phyloP scores from a whole-genome alignment of 139 green algal species.

The Chlamydomonas asymmetrica region DNA sequence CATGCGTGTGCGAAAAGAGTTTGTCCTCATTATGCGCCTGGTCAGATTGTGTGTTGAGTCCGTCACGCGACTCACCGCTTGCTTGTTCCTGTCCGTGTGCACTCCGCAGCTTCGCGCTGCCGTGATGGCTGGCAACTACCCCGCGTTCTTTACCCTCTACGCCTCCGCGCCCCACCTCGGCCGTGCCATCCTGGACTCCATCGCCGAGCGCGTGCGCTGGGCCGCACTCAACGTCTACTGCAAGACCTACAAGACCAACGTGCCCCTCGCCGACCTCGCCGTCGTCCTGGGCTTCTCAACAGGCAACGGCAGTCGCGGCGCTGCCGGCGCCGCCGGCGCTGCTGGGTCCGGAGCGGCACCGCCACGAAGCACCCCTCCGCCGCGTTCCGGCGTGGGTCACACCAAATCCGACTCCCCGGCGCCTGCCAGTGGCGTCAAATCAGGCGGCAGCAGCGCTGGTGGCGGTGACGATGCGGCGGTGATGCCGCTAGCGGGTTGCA shows the following conservation, averaged over 20 bases:
- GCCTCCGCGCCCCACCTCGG: slow-evolving; percentile 59
- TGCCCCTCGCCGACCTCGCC: slow-evolving; percentile 60
- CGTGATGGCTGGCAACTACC: slow-evolving; percentile 35
- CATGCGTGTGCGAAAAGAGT: too few species aligned
- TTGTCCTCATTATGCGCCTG: too few species aligned
- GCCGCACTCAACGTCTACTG: slow-evolving; percentile 52
- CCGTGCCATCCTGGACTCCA: slow-evolving; percentile 74
- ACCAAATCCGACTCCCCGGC: background rate
- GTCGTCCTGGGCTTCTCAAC: slow-evolving; percentile 66
- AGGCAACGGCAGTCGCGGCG: background rate
- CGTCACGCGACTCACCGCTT: too few species aligned
- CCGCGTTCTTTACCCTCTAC: slow-evolving; percentile 78
- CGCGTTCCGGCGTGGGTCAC: too few species aligned
- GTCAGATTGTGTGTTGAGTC: too few species aligned
- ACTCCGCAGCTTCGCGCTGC: slow-evolving; percentile 16
- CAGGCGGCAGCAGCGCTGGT: too few species aligned
- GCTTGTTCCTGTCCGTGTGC: background rate
- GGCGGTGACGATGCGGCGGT: background rate
- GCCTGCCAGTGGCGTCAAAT: too few species aligned
- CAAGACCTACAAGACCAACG: slow-evolving; percentile 55
- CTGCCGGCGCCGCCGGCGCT: background rate
- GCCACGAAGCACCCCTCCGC: background rate
- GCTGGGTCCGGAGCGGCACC: background rate
- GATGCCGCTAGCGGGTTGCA: slow-evolving; percentile 56
- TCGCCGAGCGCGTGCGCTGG: slow-evolving; percentile 54